phyloP scores from a whole-genome alignment of 169 alveolate species.

The Eimeria maxima region DNA sequence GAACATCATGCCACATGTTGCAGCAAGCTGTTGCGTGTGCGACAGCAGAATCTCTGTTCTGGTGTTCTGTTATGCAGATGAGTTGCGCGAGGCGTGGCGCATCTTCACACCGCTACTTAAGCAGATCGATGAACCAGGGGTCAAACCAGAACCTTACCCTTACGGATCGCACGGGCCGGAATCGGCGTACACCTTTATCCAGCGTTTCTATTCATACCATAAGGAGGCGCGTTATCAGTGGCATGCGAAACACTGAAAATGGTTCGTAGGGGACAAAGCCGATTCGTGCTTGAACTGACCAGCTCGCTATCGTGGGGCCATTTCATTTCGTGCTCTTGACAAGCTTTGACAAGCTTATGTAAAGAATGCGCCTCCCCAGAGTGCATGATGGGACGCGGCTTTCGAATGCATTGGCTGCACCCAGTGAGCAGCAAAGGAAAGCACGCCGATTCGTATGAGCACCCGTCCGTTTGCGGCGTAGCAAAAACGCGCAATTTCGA shows the following conservation, averaged over 20 bases:
- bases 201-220: conserved; percentile 79
- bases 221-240: conserved; percentile 83
- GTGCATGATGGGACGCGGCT: neutral
- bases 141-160: conserved; percentile 87
- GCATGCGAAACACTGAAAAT: conserved; percentile 65
- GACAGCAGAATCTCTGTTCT: neutral
- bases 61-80: conserved; percentile 78
- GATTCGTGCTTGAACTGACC: neutral
- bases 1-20: neutral
- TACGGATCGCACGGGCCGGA: conserved; percentile 88
- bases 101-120: conserved; percentile 88
- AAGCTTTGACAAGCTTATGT: neutral
- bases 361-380: neutral
- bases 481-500: neutral
- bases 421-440: neutral
- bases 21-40: neutral
- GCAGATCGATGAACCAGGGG: conserved; percentile 84
- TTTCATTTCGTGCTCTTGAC: neutral
- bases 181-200: conserved; percentile 84
- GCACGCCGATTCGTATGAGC: neutral
- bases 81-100: conserved; percentile 89
- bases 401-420: neutral
- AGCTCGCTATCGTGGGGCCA: neutral
- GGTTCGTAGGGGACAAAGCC: neutral
- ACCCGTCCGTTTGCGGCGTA: neutral